phyloP scores from a whole-genome alignment of 805 yeast species.

The Babjeviella inositovora region DNA sequence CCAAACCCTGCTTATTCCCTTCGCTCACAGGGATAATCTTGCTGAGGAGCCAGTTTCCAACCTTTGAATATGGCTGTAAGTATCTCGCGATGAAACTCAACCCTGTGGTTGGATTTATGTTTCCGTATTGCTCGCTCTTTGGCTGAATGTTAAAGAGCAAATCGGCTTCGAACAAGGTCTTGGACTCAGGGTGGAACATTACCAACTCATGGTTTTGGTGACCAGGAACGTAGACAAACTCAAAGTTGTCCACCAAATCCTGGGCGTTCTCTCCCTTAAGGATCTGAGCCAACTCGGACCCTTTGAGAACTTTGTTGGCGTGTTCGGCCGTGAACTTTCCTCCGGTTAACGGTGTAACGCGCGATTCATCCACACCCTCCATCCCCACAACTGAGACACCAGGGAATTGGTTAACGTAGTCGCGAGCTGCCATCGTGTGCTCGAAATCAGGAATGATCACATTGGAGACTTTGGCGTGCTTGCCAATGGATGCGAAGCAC shows the following conservation, averaged over 20 bases:
- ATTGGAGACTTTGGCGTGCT: slow-evolving; percentile 21
- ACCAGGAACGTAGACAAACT: slow-evolving; percentile 38
- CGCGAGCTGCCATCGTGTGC: slow-evolving; percentile 46
- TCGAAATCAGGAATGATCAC: slow-evolving; percentile 47
- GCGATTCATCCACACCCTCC: slow-evolving; percentile 17
- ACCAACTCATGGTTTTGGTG: slow-evolving; percentile 47
- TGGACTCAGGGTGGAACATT: slow-evolving; percentile 25
- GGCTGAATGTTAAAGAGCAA: slow-evolving; percentile 40
- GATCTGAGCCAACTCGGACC: slow-evolving; percentile 18
- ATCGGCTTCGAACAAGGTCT: slow-evolving; percentile 42
- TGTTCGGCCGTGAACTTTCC: slow-evolving; percentile 14
- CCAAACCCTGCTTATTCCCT: slow-evolving; percentile 7
- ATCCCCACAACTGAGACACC: slow-evolving; percentile 35
- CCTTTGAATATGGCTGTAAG: slow-evolving; percentile 19
- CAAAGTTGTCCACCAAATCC: slow-evolving; percentile 22
- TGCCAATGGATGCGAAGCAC: slow-evolving; percentile 18
- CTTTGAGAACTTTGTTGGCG: slow-evolving; percentile 16
- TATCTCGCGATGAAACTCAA: slow-evolving; percentile 19
- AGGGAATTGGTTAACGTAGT: slow-evolving; percentile 34
- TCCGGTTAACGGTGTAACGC: slow-evolving; percentile 19
- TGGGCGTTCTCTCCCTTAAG: too few relatives aligned
- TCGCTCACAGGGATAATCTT: slow-evolving; percentile 6
- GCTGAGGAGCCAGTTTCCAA: slow-evolving; percentile 15
- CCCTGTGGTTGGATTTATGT: slow-evolving; percentile 25
- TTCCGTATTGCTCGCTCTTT: slow-evolving; percentile 31